phyloP scores from a whole-genome alignment of 2,329 filamentous ascomycete genomes.

The Penicillium sp. region DNA sequence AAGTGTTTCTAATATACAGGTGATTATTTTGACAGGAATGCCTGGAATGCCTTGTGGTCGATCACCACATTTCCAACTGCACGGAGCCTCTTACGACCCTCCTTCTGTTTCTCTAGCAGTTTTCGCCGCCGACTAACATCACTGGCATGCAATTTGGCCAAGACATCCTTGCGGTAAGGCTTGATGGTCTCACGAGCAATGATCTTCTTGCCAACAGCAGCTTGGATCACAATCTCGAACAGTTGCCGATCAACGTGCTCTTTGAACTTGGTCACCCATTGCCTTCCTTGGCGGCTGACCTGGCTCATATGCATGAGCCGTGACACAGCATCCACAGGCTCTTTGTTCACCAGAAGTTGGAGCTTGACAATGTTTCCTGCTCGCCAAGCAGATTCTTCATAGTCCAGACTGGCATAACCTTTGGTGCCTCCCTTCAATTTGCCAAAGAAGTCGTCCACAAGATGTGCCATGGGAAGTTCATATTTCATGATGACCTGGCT shows the following conservation, averaged over 20 bases:
- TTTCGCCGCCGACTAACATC: constrained; percentile 83
- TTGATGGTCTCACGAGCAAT: constrained; percentile 94
- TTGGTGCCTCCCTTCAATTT: constrained; percentile 93
- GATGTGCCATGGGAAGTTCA: constrained; percentile 78
- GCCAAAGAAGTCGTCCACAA: constrained; percentile 96
- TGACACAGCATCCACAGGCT: constrained; percentile 90
- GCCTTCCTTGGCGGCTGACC: constrained; percentile 73
- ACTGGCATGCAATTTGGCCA: constrained; percentile 88
- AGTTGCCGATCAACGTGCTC: constrained; percentile 95
- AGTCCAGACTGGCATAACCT: constrained; percentile 93
- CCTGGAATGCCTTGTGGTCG: constrained; percentile 92
- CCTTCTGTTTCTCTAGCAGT: constrained; percentile 94
- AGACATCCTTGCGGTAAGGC: constrained; percentile 92
- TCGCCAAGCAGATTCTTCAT: constrained; percentile 91
- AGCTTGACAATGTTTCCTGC: constrained; percentile 80
- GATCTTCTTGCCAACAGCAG: constrained; percentile 76
- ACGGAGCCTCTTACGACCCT: constrained; percentile 82
- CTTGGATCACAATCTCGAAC: constrained; percentile 96
- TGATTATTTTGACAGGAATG: constrained; percentile 75
- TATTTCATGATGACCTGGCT: constrained; percentile 96
- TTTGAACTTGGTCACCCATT: constrained; percentile 96
- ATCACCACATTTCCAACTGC: constrained; percentile 85
- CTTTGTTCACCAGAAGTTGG: constrained; percentile 89
- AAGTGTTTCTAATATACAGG: constrained; percentile 14
- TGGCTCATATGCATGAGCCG: constrained; percentile 83